Conservation (phyloP, 352 stramenopile species). For the Phytophthora pseudosyringae region DNA sequence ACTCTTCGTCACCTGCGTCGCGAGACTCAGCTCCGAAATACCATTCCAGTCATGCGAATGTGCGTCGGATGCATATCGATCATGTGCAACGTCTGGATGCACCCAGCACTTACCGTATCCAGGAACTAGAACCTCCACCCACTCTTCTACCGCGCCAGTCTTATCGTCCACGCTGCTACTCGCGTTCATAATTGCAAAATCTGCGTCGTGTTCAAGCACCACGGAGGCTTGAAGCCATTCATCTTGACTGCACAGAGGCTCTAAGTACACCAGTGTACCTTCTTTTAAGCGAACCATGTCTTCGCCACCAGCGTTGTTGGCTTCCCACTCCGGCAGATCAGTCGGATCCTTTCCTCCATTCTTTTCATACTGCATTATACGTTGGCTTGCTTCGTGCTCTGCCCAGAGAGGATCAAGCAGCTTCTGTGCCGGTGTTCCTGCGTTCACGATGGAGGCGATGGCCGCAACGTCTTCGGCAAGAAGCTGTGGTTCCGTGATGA, state of each 20-base stretch:
- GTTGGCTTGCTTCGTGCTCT: constrained; percentile 29
- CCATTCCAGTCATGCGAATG: constrained; percentile 1
- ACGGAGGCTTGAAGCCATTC: constrained; percentile 41
- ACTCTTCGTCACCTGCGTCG: constrained; percentile 26
- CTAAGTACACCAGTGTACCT: constrained; percentile 36
- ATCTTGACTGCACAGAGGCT: constrained; percentile 39
- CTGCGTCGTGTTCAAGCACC: constrained; percentile 33
- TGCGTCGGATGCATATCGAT: constrained; percentile 5
- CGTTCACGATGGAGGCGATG: constrained; percentile 28
- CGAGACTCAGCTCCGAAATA: constrained; percentile 32
- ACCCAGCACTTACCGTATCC: constrained; percentile 54
- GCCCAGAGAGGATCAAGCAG: constrained; percentile 45
- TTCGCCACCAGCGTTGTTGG: background rate
- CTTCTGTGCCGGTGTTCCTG: constrained; percentile 27
- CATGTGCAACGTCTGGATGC: constrained; percentile 22
- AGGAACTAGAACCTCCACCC: constrained; percentile 45
- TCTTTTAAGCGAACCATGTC: constrained; percentile 28
- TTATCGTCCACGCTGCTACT: background rate
- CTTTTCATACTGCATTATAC: constrained; percentile 5
- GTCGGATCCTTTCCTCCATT: constrained; percentile 2
- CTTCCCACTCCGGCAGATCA: constrained; percentile 2
- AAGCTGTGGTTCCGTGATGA: constrained; percentile 27
- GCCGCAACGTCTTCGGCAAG: constrained; percentile 31
- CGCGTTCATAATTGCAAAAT: constrained; percentile 35
- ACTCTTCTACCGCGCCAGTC: constrained; percentile 25